These are phyloP conservation scores for Candida maris DNA, from an alignment of 805 yeast genomes.

Conservation along the genomic window DNA sequence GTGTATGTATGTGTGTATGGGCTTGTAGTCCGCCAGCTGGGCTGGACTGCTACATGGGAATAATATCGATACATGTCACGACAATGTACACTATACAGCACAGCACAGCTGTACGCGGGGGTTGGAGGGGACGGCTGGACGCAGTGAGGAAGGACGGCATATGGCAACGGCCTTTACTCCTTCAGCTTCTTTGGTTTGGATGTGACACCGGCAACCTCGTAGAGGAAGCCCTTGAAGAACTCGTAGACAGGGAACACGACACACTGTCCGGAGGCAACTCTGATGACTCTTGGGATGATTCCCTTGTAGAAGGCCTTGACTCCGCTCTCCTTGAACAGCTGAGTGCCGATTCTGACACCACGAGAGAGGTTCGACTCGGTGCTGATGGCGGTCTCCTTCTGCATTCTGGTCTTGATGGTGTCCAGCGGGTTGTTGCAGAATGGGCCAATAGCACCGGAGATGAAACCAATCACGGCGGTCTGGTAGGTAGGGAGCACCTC, in stretches of 20 bases:
- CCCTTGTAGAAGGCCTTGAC: constrained; percentile 87
- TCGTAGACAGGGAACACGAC: constrained; percentile 97
- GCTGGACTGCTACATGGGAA: too few species aligned
- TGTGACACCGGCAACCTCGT: constrained; percentile 30
- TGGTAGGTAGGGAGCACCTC: constrained; percentile 84
- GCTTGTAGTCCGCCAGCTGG: too few species aligned
- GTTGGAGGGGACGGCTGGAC: too few species aligned
- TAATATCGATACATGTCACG: too few species aligned
- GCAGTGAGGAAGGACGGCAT: too few species aligned
- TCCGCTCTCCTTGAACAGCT: constrained; percentile 86
- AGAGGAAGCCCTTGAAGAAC: constrained; percentile 68
- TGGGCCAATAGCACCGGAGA: constrained; percentile 97
- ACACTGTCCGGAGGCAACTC: constrained; percentile 99
- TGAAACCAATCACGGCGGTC: constrained; percentile 84
- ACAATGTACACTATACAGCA: too few species aligned
- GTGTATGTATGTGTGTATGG: too few species aligned
- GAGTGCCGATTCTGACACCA: constrained; percentile 75
- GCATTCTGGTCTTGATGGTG: constrained; percentile 95
- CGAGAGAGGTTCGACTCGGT: constrained; percentile 66
- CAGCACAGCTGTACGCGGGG: too few species aligned
- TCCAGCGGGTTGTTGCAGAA: constrained; percentile 96
- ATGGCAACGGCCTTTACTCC: constrained; percentile 9
- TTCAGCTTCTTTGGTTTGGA: constrained; percentile 15
- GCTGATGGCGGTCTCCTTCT: constrained; percentile 74
- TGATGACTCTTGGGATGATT: constrained; percentile 97